A percentile compares a stretch with the other conserved stretches of the same genome.
phyloP scores from a whole-genome alignment of 208 protist genomes.

The Novymonas esmeraldas region DNA sequence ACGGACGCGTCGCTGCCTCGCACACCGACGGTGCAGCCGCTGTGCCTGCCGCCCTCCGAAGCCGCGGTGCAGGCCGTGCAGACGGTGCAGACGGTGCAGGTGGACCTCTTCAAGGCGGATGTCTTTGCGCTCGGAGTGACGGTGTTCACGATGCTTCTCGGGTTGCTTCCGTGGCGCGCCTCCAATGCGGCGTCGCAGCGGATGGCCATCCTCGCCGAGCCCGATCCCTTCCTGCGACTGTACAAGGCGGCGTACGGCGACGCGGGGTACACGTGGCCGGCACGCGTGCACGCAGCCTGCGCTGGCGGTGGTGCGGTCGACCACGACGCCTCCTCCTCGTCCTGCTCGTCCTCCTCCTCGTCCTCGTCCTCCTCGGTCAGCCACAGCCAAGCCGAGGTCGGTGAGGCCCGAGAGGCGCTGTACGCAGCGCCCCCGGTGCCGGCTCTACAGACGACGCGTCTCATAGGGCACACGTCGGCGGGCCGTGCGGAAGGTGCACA shows the following conservation, averaged over 20 bases:
- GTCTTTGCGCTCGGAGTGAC: conserved; percentile 77
- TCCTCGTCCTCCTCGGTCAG: too few species aligned
- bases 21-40: not conserved
- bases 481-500: too few species aligned
- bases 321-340: not conserved
- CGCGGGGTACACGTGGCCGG: conserved; percentile 24
- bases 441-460: too few species aligned
- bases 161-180: conserved; percentile 60
- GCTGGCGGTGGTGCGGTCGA: too few species aligned
- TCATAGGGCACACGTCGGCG: too few species aligned
- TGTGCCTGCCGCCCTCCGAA: not conserved
- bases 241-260: conserved; percentile 40
- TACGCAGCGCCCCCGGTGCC: too few species aligned
- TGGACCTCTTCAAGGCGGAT: conserved; percentile 72
- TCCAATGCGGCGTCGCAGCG: conserved; percentile 47
- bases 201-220: conserved; percentile 40
- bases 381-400: too few species aligned
- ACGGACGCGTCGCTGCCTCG: not conserved
- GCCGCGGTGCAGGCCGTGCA: not conserved
- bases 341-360: too few species aligned
- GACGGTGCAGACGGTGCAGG: too few species aligned
- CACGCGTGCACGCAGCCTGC: conserved; percentile 8
- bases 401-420: too few species aligned
- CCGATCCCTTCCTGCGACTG: conserved; percentile 53
- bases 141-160: conserved; percentile 66